These are phyloP conservation scores for Phytophthora constricta DNA, from an alignment of 352 stramenopile species.

Conservation along the genomic window DNA sequence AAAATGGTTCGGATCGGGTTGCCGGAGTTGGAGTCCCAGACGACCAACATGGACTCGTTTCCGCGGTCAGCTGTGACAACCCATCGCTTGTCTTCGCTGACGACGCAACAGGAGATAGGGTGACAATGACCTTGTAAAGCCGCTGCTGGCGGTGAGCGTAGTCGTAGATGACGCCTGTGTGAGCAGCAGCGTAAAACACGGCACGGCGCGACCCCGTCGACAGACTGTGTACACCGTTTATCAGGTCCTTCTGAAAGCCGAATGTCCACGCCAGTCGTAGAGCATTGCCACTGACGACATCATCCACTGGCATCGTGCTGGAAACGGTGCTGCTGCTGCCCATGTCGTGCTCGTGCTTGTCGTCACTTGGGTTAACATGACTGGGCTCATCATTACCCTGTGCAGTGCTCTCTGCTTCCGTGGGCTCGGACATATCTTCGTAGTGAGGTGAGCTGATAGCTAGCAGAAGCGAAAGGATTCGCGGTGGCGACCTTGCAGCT, in stretches of 20 bases:
- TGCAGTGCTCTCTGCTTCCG: conserved; percentile 5
- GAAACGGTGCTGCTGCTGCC: conserved; percentile 4
- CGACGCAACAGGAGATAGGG: conserved; percentile 87
- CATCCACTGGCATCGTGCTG: conserved; percentile 6
- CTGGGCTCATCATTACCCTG: conserved; percentile 2
- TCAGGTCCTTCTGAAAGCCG: conserved; percentile 92
- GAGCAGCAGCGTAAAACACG: conserved; percentile 91
- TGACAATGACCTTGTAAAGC: conserved; percentile 94
- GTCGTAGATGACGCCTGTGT: conserved; percentile 95
- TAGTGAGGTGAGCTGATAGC: no score
- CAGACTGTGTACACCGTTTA: conserved; percentile 89
- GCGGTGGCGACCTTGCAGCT: no score
- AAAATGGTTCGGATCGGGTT: conserved; percentile 93
- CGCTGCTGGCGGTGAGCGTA: conserved; percentile 85
- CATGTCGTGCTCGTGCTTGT: neutral
- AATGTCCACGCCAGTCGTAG: conserved; percentile 87
- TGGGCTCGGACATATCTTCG: conserved; percentile 19
- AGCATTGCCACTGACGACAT: conserved; percentile 46
- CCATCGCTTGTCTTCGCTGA: conserved; percentile 93
- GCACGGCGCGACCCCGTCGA: conserved; percentile 65
- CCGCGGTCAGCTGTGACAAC: conserved; percentile 92
- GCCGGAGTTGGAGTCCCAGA: conserved; percentile 88
- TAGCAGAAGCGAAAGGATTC: no score
- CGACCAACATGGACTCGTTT: conserved; percentile 90
- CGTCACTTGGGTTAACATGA: neutral